Base-by-base conservation (phyloP, 805 yeast genomes). In the Yarrowia sp. region DNA sequence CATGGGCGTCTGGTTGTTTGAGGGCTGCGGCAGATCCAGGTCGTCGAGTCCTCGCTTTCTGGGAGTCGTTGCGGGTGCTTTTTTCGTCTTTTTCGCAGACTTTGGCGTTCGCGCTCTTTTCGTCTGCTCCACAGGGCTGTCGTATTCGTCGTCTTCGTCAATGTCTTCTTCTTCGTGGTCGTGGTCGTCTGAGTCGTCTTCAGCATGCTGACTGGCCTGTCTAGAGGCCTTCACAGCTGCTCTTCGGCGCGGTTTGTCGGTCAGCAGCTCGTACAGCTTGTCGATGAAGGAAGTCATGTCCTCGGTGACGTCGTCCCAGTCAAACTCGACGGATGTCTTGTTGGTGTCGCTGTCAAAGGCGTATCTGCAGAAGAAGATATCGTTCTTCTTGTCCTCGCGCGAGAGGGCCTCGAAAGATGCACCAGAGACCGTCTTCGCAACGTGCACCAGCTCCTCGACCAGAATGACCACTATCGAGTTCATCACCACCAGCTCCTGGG, bases 91-190 rank as follows among this genome's bases (percentile, higher is more conserved):
- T 5, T 27, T 14, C 9, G 42, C 7, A 1, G 27, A 6, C 27
- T 55, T 55, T 19, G 29, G 61, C 9, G 27, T 47, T 7, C n/a
- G 25, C 6, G 31, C 16, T 32, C 16, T 41, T 13, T 29, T 25
- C 2, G 16, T 24, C 5, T 29, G 24, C 21, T 64, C 38, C 32
- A 24, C 16, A 47, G 63, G 19, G 61, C 32, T 21, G n/a, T 25
- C 36, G 16, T 60, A 47, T 5, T 35, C 62, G 10, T 46, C 58
- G 14, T 61, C 65, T 6, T 27, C 53, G 3, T 64, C 62, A 5
- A 39, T 39, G 29, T 56, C 61, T 4, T 24, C 58, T 5, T 25
- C 56, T 2, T 25, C 14, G 1, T 31, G 44, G 18, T 19, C 7
- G 4, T 35, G 21, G 14, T 29, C 41, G 14, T 22, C 49, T 4